These are phyloP conservation scores for Apodospora peruviana DNA, from an alignment of 495 filamentous ascomycete species.

Conservation along the genomic window DNA sequence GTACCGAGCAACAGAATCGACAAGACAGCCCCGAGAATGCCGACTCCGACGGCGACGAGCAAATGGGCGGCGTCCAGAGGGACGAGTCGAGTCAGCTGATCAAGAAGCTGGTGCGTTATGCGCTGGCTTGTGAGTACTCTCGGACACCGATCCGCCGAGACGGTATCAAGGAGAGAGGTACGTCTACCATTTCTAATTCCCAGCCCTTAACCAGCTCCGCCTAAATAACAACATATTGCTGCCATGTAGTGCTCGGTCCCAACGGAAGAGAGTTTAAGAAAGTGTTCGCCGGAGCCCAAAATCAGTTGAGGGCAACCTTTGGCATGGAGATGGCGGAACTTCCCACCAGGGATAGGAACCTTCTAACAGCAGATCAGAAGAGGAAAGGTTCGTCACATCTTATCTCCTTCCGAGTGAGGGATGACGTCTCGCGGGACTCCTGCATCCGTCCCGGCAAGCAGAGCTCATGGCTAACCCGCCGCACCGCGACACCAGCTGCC, in stretches of 20 bases:
- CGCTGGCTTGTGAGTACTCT: conserved; percentile 82
- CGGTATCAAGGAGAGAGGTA: conserved; percentile 73
- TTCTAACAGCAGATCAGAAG: conserved; percentile 70
- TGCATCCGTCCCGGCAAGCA: too few species aligned
- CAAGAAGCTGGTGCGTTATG: conserved; percentile 88
- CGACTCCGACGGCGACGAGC: conserved; percentile 32
- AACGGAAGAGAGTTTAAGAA: conserved; percentile 59
- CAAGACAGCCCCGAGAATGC: conserved; percentile 5
- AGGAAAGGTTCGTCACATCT: conserved; percentile 31
- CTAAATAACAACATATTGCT: not conserved
- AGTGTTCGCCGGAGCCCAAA: conserved; percentile 65
- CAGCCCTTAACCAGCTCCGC: not conserved
- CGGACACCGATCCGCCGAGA: conserved; percentile 67
- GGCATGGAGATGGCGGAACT: conserved; percentile 86
- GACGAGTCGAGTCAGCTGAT: conserved; percentile 53
- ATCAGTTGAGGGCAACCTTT: conserved; percentile 57
- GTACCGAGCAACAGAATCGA: not conserved
- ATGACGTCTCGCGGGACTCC: not conserved
- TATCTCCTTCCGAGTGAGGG: not conserved
- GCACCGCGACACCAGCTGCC: conserved; percentile 21
- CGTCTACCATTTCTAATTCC: not conserved
- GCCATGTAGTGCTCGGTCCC: conserved; percentile 41
- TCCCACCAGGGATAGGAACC: conserved; percentile 79
- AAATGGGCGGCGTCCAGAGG: conserved; percentile 30
- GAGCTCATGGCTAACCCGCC: not conserved